phyloP scores from a whole-genome alignment of 192 early-diverging fungal species.

The Powellomyces hirtus region DNA sequence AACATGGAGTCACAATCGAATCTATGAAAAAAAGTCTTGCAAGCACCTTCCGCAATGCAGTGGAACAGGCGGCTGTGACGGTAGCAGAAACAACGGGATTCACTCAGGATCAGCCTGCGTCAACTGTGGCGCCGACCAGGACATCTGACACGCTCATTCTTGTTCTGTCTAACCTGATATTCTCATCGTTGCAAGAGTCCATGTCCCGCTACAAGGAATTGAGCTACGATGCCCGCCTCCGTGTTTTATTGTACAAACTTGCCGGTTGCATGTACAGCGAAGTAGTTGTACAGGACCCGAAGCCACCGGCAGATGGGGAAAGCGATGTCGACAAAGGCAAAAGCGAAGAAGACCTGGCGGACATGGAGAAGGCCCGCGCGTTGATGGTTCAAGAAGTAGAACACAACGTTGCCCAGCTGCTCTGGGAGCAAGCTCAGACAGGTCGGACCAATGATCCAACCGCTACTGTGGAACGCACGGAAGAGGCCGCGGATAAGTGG shows the following conservation, averaged over 20 bases:
- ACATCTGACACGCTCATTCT: background rate
- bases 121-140: background rate
- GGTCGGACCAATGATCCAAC: background rate
- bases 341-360: background rate
- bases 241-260: constrained; percentile 38
- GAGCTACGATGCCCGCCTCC: constrained; percentile 66
- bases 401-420: background rate
- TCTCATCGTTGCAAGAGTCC: constrained; percentile 38
- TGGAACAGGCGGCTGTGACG: background rate
- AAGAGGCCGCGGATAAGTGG: constrained; percentile 1
- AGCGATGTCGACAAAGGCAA: background rate
- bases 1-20: constrained; percentile 14
- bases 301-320: background rate
- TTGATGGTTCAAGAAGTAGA: constrained; percentile 15
- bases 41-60: background rate
- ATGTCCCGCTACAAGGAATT: constrained; percentile 68
- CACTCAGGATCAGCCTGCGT: background rate
- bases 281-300: background rate
- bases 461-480: background rate
- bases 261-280: background rate
- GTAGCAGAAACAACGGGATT: background rate
- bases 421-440: background rate
- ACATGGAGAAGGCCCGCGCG: background rate
- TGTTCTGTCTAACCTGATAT: constrained; percentile 4
- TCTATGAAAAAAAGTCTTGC: background rate